Percentiles rank a stretch among this genome's conserved stretches.
phyloP scores from a whole-genome alignment of 1,139 yeast genomes.

The Hyphopichia wangnamkhiaoensis region DNA sequence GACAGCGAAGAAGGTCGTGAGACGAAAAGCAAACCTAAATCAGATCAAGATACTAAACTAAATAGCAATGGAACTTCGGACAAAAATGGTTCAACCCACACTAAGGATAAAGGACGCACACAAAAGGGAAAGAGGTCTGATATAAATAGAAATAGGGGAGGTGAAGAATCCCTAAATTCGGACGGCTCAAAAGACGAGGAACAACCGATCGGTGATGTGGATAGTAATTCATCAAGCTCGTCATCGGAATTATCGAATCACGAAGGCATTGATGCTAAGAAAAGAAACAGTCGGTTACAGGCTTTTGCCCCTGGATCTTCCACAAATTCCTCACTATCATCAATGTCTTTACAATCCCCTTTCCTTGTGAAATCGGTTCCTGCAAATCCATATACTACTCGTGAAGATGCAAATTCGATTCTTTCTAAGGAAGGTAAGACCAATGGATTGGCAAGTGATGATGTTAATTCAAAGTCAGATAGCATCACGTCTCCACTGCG shows the following conservation, averaged over 20 bases:
- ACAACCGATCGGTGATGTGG: conserved; percentile 21
- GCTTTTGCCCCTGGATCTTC: conserved; percentile 7
- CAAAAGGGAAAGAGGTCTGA: too few relatives aligned
- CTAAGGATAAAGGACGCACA: too few relatives aligned
- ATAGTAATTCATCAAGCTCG: conserved; percentile 7
- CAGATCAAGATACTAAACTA: too few relatives aligned
- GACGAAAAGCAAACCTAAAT: conserved; percentile 26
- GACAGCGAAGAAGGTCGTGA: conserved; percentile 15
- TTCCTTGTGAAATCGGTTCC: conserved; percentile 50
- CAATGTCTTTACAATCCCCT: conserved; percentile 37
- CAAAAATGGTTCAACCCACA: too few relatives aligned
- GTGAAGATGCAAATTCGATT: conserved; percentile 50
- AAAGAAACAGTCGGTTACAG: conserved; percentile 4
- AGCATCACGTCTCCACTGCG: conserved; percentile 3
- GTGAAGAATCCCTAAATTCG: too few relatives aligned
- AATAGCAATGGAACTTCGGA: too few relatives aligned
- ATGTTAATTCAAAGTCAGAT: conserved; percentile 1
- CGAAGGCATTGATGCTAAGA: neutral
- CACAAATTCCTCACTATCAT: conserved; percentile 22
- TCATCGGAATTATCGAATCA: neutral
- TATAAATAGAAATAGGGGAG: too few relatives aligned
- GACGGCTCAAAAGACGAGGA: too few relatives aligned
- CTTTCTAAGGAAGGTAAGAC: conserved; percentile 32
- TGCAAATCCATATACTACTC: conserved; percentile 61
- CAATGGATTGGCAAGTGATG: conserved; percentile 7